These are phyloP conservation scores for Russula sp. DNA, from an alignment of 768 basidiomycete genomes.

Conservation along the genomic window DNA sequence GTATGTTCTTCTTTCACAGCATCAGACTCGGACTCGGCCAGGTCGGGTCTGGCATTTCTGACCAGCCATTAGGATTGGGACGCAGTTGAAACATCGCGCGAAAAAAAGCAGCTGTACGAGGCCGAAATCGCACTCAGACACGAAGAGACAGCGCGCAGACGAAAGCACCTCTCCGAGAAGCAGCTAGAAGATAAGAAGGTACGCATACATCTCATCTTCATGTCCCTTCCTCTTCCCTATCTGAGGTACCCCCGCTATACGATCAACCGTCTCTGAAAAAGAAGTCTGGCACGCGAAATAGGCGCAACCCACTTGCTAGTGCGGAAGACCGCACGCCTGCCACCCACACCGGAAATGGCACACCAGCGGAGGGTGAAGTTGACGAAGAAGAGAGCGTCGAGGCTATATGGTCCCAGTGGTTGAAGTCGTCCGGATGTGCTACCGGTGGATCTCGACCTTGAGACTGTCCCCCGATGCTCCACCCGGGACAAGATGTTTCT, in stretches of 20 bases:
- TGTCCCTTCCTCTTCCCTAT: not conserved
- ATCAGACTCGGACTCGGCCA: no score
- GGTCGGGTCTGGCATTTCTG: not conserved
- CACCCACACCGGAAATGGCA: constrained; percentile 28
- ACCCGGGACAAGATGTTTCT: constrained; percentile 33
- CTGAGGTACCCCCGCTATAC: constrained; percentile 36
- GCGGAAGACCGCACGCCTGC: constrained; percentile 39
- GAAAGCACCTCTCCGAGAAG: constrained; percentile 74
- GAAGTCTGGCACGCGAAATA: constrained; percentile 61
- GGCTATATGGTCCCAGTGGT: constrained; percentile 27
- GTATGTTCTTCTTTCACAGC: constrained; percentile 28
- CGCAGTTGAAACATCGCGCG: constrained; percentile 33
- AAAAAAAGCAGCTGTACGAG: constrained; percentile 65
- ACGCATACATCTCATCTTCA: no score
- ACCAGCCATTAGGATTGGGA: not conserved
- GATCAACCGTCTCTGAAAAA: constrained; percentile 87
- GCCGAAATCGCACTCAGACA: constrained; percentile 64
- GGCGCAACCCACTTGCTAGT: constrained; percentile 44
- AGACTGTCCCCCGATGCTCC: constrained; percentile 23
- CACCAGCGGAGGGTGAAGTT: constrained; percentile 26
- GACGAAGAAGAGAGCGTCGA: constrained; percentile 39
- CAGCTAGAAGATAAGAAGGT: constrained; percentile 84
- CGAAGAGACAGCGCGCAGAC: constrained; percentile 77
- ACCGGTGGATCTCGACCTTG: constrained; percentile 64
- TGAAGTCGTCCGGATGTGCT: constrained; percentile 45